These are phyloP conservation scores for Boletus fagicola DNA, from an alignment of 768 basidiomycete species.

Conservation along the genomic window DNA sequence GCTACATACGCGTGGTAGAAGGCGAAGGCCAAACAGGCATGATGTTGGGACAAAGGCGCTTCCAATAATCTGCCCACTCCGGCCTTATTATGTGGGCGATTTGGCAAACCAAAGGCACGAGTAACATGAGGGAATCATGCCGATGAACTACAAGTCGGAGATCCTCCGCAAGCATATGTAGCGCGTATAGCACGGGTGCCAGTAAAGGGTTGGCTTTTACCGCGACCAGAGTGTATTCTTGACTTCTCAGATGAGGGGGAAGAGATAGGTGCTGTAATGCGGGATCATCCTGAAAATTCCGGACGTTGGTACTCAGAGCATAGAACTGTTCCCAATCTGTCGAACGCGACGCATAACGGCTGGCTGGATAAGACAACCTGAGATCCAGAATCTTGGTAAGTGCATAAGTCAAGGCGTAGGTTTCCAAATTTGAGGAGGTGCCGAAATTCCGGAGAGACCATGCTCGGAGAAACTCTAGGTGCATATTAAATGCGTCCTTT, in stretches of 20 bases:
- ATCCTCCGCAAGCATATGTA: conserved; percentile 80
- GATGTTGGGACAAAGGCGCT: conserved; percentile 67
- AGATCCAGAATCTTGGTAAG: conserved; percentile 49
- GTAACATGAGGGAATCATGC: conserved; percentile 51
- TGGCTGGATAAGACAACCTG: conserved; percentile 26
- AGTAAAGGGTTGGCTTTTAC: conserved; percentile 44
- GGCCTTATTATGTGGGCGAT: conserved; percentile 63
- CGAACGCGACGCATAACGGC: conserved; percentile 11
- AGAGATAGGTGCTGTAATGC: conserved; percentile 46
- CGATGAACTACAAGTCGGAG: conserved; percentile 56
- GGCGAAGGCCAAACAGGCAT: conserved; percentile 59
- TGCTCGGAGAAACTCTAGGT: conserved; percentile 51
- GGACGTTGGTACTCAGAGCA: conserved; percentile 41
- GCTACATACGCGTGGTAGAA: conserved; percentile 28
- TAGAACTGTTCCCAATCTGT: conserved; percentile 50
- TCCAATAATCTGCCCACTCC: conserved; percentile 95
- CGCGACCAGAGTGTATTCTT: conserved; percentile 22
- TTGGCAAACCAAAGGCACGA: conserved; percentile 63
- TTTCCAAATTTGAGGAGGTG: conserved; percentile 48
- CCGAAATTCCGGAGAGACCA: conserved; percentile 54
- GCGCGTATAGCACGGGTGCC: conserved; percentile 61
- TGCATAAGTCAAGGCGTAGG: conserved; percentile 53
- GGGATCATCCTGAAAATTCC: conserved; percentile 58
- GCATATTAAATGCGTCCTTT: conserved; percentile 54
- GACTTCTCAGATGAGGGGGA: conserved; percentile 33